A percentile compares a stretch with the other conserved stretches of the same genome.
phyloP scores from a whole-genome alignment of 306 rosid species.

The Lablab purpureus region DNA sequence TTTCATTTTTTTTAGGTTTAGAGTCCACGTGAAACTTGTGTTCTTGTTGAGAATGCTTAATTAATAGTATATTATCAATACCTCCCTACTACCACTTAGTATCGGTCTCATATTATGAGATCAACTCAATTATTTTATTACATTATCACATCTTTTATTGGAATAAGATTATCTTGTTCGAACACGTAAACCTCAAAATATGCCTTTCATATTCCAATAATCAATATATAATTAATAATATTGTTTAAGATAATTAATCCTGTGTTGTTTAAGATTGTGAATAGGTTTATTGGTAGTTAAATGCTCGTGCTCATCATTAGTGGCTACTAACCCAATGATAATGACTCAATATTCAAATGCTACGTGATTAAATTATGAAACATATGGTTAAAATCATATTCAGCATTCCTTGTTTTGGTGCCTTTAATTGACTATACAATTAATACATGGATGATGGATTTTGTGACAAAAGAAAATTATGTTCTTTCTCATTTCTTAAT shows the following conservation, averaged over 20 bases:
- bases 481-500: neutral
- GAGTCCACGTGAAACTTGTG: slow-evolving; percentile 24
- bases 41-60: neutral
- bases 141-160: no score
- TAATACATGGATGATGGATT: neutral
- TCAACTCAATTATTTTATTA: no score
- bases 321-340: slow-evolving; percentile 3
- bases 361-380: slow-evolving; percentile 34
- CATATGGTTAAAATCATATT: slow-evolving; percentile 14
- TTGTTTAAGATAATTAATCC: slow-evolving; percentile 2
- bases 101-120: no score
- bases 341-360: neutral
- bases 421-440: slow-evolving; percentile 3
- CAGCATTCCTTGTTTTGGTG: neutral
- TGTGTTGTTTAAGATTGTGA: neutral
- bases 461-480: neutral
- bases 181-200: no score
- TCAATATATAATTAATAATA: neutral
- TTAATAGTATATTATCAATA: no score
- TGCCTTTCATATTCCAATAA: neutral
- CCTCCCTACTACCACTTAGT: no score
- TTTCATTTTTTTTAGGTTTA: neutral
- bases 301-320: neutral
- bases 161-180: no score
- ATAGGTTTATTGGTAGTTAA: neutral